Evolutionary conservation across 129 eudicot genomes (phyloP), one percentile per base, ranked within the genome.

Genomic region (Cynara cardunculus): DNA sequence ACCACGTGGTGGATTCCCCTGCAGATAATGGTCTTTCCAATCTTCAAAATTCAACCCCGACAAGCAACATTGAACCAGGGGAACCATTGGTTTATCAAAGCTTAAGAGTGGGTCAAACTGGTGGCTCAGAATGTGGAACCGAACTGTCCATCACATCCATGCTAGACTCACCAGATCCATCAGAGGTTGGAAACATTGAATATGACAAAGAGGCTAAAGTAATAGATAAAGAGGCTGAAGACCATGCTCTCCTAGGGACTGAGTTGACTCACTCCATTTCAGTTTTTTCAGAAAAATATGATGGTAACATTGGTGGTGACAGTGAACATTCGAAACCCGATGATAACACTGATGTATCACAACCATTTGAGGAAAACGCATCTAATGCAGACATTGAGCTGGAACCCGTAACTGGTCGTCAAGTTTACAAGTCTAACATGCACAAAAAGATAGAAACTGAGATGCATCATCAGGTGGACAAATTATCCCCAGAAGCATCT

Each of bases 111-210:
- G 69, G 72, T 82, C 88, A 44, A 53, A 59, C 82, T 4, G 90
- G 80, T 67, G 89, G 89, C 25, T 94, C 98, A 4, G 98, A 94
- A 65, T 88, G 90, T 86, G 96, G 97, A 61, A 94, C 98, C 3
- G 98, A 90, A 85, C 92, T 94, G 66, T 94, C 98, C 21, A 84
- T 92, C 65, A 78, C 97, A 41, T 94, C 97, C 3, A 89, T 94
- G 81, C 96, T 94, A n/a, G 97, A 92, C 85, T 92, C 98, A 75
- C 97, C 96, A 22, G 94, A 92, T 75, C 86, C 86, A 62, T 90
- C 88, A 26, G 97, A 88, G 39, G 74, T 32, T 83, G 96, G 75
- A 84, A 87, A 71, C 69, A 71, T 61, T 18, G 85, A 88, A 44
- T n/a, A 34, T 25, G 87, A 84, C 53, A 83, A 70, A 46, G 89